Evolutionary conservation across 2,329 filamentous ascomycete genomes (phyloP).

Genomic region (Neophaeococcomyces mojaviensis): DNA sequence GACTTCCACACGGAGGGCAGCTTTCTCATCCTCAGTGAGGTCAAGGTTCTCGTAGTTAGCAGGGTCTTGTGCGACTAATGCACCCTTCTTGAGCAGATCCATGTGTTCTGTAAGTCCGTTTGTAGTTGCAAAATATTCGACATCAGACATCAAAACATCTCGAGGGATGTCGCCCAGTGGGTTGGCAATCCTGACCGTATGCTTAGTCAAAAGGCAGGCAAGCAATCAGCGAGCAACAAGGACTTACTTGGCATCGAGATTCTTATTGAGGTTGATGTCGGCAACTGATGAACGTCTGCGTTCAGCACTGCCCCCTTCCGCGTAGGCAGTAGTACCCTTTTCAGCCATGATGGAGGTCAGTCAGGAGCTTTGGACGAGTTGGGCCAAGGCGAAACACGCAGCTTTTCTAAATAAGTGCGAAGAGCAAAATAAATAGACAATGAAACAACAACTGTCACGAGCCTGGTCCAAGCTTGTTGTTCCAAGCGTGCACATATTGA

Average conservation of each 20-base stretch:
- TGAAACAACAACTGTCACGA: neutral
- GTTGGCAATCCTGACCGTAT: constrained; percentile 19
- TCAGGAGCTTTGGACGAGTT: neutral
- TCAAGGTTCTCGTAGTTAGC: constrained; percentile 40
- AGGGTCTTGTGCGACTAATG: constrained; percentile 25
- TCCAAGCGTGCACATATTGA: no score
- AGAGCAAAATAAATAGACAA: constrained; percentile 1
- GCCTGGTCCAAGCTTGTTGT: neutral
- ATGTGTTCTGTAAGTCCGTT: constrained; percentile 30
- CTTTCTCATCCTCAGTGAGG: constrained; percentile 29
- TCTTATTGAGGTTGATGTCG: constrained; percentile 14
- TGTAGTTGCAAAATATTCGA: constrained; percentile 31
- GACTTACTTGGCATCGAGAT: constrained; percentile 17
- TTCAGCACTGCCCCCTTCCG: neutral
- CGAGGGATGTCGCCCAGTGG: constrained; percentile 22
- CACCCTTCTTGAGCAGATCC: constrained; percentile 26
- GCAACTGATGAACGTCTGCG: constrained; percentile 11
- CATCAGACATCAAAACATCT: constrained; percentile 26
- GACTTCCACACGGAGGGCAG: constrained; percentile 29
- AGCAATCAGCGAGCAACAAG: neutral
- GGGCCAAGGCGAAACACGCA: neutral
- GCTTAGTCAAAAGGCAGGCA: constrained; percentile 2
- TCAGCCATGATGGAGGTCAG: neutral
- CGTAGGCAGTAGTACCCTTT: neutral
- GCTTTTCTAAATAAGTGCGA: neutral